Percentiles rank a stretch among this genome's conserved stretches.
phyloP scores from a whole-genome alignment of 306 rosid species.

The Cicer chorassanicum region DNA sequence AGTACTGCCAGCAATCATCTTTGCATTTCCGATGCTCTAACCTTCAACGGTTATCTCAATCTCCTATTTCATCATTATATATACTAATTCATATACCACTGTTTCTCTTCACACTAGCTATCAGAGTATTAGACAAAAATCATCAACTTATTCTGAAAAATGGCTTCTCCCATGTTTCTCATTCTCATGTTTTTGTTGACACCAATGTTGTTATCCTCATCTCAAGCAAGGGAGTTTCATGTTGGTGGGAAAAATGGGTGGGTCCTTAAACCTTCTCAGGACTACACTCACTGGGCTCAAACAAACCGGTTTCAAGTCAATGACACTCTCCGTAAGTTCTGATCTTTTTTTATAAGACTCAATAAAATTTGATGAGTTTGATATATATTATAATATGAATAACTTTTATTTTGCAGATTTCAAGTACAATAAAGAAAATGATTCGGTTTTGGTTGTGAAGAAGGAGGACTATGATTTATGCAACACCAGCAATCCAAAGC shows the following conservation, averaged over 20 bases:
- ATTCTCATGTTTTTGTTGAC: slow-evolving; percentile 35
- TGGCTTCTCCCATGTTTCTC: slow-evolving; percentile 14
- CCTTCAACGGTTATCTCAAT: slow-evolving; percentile 48
- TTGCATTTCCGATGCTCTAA: slow-evolving; percentile 41
- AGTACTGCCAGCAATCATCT: neutral
- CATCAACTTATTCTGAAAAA: neutral
- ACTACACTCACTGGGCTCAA: slow-evolving; percentile 65
- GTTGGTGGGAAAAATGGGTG: slow-evolving; percentile 83
- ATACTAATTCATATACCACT: neutral
- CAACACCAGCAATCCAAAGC: slow-evolving; percentile 55
- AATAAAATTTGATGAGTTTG: no score
- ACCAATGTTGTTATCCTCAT: slow-evolving; percentile 24
- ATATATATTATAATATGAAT: no score
- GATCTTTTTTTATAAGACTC: no score
- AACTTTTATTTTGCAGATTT: slow-evolving; percentile 52
- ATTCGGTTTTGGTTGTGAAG: slow-evolving; percentile 69
- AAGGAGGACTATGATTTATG: slow-evolving; percentile 64
- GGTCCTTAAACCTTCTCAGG: slow-evolving; percentile 64
- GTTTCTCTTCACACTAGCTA: neutral
- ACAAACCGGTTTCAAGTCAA: slow-evolving; percentile 71
- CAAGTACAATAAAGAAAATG: slow-evolving; percentile 61
- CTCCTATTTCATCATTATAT: slow-evolving; percentile 24
- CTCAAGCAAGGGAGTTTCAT: slow-evolving; percentile 37
- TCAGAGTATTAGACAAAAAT: neutral
- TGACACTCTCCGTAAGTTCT: slow-evolving; percentile 68